phyloP scores from a whole-genome alignment of 2,329 filamentous ascomycete genomes.

The Xylaria digitata region DNA sequence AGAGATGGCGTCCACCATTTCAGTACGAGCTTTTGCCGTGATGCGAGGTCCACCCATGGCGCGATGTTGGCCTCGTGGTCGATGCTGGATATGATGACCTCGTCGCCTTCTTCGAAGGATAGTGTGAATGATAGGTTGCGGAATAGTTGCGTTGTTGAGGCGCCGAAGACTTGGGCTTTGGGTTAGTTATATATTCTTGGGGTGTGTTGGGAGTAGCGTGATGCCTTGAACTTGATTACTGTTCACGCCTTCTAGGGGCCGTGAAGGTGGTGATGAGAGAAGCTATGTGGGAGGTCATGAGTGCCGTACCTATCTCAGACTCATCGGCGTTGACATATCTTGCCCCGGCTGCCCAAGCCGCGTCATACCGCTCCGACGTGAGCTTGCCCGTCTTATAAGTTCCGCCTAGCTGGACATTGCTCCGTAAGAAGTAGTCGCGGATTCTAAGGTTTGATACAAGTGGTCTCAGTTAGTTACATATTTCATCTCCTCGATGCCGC shows the following conservation, averaged over 20 bases:
- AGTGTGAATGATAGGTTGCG: conserved; percentile 74
- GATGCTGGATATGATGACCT: conserved; percentile 76
- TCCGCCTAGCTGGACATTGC: conserved; percentile 81
- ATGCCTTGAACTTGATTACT: neutral
- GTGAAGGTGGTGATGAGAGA: neutral
- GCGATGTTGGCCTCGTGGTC: conserved; percentile 85
- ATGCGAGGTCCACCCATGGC: conserved; percentile 76
- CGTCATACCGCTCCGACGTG: conserved; percentile 69
- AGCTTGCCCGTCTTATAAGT: conserved; percentile 70
- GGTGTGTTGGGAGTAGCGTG: neutral
- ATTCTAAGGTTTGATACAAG: conserved; percentile 59
- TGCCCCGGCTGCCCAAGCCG: conserved; percentile 73
- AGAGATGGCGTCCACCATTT: conserved; percentile 75
- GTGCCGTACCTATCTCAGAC: conserved; percentile 69
- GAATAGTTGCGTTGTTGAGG: conserved; percentile 80
- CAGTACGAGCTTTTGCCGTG: conserved; percentile 67
- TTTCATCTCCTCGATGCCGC: neutral
- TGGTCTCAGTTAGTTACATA: neutral
- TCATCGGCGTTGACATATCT: conserved; percentile 74
- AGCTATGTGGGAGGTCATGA: too few species aligned
- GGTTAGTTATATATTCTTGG: conserved; percentile 13
- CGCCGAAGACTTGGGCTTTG: conserved; percentile 67
- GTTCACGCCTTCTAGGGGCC: neutral
- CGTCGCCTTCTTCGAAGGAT: conserved; percentile 65
- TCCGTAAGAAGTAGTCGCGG: conserved; percentile 71